Evolutionary conservation across 2,329 filamentous ascomycete genomes (phyloP).

Genomic region (Colletotrichum sp.): DNA sequence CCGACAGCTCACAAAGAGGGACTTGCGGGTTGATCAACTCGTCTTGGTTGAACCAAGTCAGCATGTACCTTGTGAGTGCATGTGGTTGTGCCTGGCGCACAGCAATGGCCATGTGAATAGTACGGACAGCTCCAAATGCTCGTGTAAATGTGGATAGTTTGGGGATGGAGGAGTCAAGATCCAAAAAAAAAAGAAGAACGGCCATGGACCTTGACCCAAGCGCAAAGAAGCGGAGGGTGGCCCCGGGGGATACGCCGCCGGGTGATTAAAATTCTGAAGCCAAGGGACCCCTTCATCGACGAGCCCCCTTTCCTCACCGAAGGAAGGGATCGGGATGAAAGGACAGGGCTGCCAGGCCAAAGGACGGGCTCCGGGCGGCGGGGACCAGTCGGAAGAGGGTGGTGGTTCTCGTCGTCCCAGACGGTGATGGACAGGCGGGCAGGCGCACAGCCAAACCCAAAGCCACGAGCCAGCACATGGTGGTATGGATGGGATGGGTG

Average conservation of each 20-base stretch:
- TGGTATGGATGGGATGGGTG: background rate
- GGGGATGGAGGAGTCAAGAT: background rate
- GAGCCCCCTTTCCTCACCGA: background rate
- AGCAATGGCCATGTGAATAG: background rate
- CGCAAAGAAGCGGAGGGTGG: background rate
- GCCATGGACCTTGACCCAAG: background rate
- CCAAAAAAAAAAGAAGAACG: background rate
- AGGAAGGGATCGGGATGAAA: background rate
- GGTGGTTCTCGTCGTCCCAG: constrained; percentile 6
- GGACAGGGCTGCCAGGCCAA: background rate
- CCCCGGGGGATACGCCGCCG: background rate
- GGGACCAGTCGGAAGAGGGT: constrained; percentile 11
- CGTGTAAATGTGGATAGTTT: background rate
- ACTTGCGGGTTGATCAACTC: background rate
- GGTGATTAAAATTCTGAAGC: background rate
- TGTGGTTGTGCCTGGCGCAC: background rate
- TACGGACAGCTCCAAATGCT: background rate
- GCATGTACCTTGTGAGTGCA: background rate
- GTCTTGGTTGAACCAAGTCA: background rate
- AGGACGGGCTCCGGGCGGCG: background rate
- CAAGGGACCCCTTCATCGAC: background rate
- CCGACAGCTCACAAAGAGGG: background rate
- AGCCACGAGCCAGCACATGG: background rate
- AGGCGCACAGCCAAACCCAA: background rate
- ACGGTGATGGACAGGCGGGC: background rate